Percentiles rank a stretch among this genome's conserved stretches.
These are phyloP conservation scores for Albizia julibrissin DNA, from an alignment of 306 rosid genomes.

Conservation along the genomic window DNA sequence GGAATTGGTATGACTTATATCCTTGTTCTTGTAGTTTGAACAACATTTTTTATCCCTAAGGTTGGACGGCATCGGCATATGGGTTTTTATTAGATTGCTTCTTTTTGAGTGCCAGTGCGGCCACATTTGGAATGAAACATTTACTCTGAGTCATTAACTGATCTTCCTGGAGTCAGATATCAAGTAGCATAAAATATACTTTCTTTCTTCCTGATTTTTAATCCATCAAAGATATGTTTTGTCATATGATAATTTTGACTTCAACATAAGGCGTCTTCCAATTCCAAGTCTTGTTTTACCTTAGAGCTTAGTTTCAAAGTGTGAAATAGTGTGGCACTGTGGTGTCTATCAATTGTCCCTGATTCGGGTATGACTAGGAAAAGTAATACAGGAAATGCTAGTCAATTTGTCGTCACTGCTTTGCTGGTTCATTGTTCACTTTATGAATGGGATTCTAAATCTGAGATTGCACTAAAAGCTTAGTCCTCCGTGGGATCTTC, in stretches of 20 bases:
- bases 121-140: conserved; percentile 8
- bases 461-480: not conserved
- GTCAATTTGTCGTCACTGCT: not conserved
- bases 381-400: not conserved
- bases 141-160: conserved; percentile 10
- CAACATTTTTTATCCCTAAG: not conserved
- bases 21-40: conserved; percentile 14
- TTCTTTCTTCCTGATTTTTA: conserved; percentile 7
- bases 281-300: not conserved
- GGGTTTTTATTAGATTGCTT: not conserved
- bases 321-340: not conserved
- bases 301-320: not conserved
- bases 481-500: conserved; percentile 16
- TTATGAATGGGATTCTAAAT: not conserved
- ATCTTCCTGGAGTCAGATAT: conserved; percentile 16
- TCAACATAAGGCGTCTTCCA: not conserved
- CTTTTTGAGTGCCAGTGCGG: not conserved
- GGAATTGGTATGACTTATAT: conserved; percentile 61
- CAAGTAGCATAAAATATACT: not conserved
- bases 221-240: conserved; percentile 15
- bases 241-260: conserved; percentile 12
- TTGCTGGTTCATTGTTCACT: conserved; percentile 8
- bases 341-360: not conserved
- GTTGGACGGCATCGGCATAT: not conserved
- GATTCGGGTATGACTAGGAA: not conserved